Percentiles rank a stretch among this genome's conserved stretches.
Evolutionary conservation across 2,329 filamentous ascomycete species (phyloP).

Genomic region (Alternaria rosae): DNA sequence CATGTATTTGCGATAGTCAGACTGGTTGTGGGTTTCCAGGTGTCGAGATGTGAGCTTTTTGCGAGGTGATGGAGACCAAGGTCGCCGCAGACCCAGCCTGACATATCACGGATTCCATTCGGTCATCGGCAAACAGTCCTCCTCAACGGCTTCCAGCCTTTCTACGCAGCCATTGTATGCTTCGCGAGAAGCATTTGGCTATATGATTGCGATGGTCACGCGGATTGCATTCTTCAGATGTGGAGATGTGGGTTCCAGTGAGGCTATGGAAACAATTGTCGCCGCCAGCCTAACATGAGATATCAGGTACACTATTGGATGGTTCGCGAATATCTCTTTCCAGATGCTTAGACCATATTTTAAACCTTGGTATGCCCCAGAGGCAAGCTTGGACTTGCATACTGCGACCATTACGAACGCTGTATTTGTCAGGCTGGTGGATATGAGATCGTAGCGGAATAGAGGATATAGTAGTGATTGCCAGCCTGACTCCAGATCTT

Average conservation of each 20-base stretch:
- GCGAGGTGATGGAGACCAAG: neutral
- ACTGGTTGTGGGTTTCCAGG: neutral
- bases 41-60: neutral
- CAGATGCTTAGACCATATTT: too few relatives aligned
- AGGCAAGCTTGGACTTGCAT: too few relatives aligned
- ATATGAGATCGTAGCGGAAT: too few relatives aligned
- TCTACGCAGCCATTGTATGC: neutral
- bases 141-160: neutral
- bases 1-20: too few relatives aligned
- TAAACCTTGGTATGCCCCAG: too few relatives aligned
- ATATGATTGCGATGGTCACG: neutral
- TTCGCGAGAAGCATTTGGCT: fast-evolving
- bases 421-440: too few relatives aligned
- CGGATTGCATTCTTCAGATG: fast-evolving
- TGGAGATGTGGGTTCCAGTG: neutral
- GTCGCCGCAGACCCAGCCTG: neutral
- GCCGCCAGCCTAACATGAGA: neutral
- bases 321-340: fast-evolving
- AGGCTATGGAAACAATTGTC: neutral
- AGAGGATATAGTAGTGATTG: too few relatives aligned
- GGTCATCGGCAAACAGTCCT: neutral
- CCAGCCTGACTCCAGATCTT: too few relatives aligned
- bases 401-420: too few relatives aligned
- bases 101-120: neutral
- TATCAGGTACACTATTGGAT: neutral